Evolutionary conservation across 106 monocot genomes (phyloP), one percentile per base, ranked within the genome.

Genomic region (Xerophyta viscosa): DNA sequence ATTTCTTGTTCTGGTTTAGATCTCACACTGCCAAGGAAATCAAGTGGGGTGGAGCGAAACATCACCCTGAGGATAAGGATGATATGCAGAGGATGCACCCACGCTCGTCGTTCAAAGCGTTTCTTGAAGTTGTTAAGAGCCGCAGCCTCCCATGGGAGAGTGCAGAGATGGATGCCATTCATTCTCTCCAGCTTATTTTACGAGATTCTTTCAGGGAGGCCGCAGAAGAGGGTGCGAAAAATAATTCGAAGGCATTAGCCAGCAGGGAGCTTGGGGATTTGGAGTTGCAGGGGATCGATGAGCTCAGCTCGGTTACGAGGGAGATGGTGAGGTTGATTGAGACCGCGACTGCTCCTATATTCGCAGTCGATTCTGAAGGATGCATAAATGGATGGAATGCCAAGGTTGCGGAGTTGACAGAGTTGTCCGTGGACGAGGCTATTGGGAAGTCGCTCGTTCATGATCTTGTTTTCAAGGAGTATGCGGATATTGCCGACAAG

Each of bases 291-390:
- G 84, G 88, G 57, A 84, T 94, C 5, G 73, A 84, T 78, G 93
- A 94, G 72, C 71, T 94, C 28, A 88, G 84, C 53, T 83, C 88
- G 0, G 87, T 88, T 41, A 84, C 93, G 0, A 88, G 83, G 53
- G 88, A 94, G 77, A 88, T 94, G 93, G 88, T 88, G 22, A 71
- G 93, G 77, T 65, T 94, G 69, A 88, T 94, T 23, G 93, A 88
- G 81, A 94, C 93, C 6, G 93, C 93, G 8, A 88, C 73, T 27
- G 93, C 61, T 15, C 93, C 93, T 0, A 84, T 94, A 11, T 94
- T 94, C 74, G 87, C 88, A 0, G 88, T 94, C 37, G 93, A 88
- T 64, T 51, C 60, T 6, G 72, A 81, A 42, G 88, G 88, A 19
- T 37, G 30, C 6, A 84, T 94, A 33, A 94, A 94, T 71, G 93